These are phyloP conservation scores for Daldinia concentrica DNA, from an alignment of 495 filamentous ascomycete genomes.

Conservation along the genomic window DNA sequence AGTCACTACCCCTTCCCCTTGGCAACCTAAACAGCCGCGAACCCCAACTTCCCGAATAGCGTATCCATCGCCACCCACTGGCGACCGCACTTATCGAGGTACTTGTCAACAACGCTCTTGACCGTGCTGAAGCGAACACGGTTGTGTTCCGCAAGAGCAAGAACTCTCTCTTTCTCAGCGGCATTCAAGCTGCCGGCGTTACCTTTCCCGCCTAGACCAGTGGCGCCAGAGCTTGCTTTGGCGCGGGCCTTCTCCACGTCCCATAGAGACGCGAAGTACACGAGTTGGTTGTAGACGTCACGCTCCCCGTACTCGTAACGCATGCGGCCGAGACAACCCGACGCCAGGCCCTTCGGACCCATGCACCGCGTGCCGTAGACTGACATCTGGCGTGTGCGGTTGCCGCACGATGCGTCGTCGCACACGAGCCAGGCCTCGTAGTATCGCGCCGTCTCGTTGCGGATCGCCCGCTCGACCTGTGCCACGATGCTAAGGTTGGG, in stretches of 20 bases:
- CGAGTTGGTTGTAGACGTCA: slow-evolving; percentile 90
- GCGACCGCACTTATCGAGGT: slow-evolving; percentile 91
- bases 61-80: slow-evolving; percentile 97
- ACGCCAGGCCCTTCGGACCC: slow-evolving; percentile 81
- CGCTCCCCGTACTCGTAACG: slow-evolving; percentile 87
- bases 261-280: slow-evolving; percentile 86
- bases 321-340: slow-evolving; percentile 89
- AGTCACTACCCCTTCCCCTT: not conserved
- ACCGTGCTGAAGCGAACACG: slow-evolving; percentile 77
- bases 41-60: slow-evolving; percentile 73
- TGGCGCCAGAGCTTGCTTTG: slow-evolving; percentile 49
- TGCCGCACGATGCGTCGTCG: slow-evolving; percentile 86
- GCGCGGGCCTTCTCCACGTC: slow-evolving; percentile 84
- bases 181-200: slow-evolving; percentile 50
- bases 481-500: slow-evolving; percentile 78
- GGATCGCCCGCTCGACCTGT: slow-evolving; percentile 86
- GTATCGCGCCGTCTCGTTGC: slow-evolving; percentile 79
- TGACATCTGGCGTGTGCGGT: slow-evolving; percentile 87
- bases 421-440: slow-evolving; percentile 93
- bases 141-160: slow-evolving; percentile 82
- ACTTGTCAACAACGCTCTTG: slow-evolving; percentile 79
- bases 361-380: slow-evolving; percentile 92
- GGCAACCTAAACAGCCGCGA: slow-evolving; percentile 43
- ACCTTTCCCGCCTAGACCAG: slow-evolving; percentile 49
- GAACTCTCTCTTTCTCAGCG: slow-evolving; percentile 62